phyloP scores from a whole-genome alignment of 2,329 filamentous ascomycete species.

The Lasiodiplodia sp. region DNA sequence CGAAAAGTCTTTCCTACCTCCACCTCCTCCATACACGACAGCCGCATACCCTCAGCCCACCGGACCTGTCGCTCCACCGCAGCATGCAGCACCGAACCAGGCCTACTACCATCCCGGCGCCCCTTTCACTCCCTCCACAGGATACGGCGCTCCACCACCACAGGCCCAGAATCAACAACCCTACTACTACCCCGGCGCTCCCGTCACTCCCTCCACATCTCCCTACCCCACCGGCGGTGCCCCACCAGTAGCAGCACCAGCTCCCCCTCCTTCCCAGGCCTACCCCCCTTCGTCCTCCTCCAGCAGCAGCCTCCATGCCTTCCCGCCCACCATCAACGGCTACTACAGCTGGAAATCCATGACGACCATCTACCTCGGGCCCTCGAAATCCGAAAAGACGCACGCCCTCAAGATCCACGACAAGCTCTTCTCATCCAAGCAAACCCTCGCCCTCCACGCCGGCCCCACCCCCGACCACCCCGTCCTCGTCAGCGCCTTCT shows the following conservation, averaged over 20 bases:
- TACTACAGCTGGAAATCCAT: neutral
- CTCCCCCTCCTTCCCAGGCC: neutral
- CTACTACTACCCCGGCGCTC: neutral
- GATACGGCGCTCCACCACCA: neutral
- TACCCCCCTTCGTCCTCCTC: neutral
- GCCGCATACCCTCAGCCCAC: too few relatives aligned
- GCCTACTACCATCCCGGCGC: neutral
- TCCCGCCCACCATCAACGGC: constrained; percentile 9
- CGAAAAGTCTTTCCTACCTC: too few relatives aligned
- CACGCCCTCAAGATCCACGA: constrained; percentile 1
- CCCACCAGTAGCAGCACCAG: neutral
- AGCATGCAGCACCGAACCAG: too few relatives aligned
- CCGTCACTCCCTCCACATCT: neutral
- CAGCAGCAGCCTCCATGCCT: too few relatives aligned
- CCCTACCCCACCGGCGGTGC: neutral
- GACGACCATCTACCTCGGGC: constrained; percentile 17
- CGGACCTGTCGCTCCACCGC: too few relatives aligned
- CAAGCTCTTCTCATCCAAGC: neutral
- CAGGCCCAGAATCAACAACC: neutral
- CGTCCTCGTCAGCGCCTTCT: neutral
- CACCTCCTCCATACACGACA: too few relatives aligned
- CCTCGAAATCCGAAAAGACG: neutral
- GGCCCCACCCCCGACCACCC: neutral
- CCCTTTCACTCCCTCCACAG: neutral
- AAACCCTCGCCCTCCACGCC: constrained; percentile 3